Evolutionary conservation across 306 rosid species (phyloP), one percentile per base, ranked within the genome.

Genomic region (Phaseolus lunatus): DNA sequence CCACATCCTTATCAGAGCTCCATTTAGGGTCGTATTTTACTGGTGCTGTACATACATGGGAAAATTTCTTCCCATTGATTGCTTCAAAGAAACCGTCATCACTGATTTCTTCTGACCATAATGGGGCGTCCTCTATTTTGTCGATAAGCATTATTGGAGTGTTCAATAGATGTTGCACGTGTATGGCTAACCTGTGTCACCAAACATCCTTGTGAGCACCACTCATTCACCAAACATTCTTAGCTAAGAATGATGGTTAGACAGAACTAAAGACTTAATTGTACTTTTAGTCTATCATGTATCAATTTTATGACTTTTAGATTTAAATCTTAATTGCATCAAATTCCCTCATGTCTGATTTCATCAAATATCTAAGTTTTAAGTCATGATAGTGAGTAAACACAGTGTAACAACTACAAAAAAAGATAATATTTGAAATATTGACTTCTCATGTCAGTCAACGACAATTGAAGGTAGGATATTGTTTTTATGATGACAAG

Each of bases 91-190:
- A 95, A 14, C 84, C 76, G 1, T 81, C 86, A 29, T 92, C 89
- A 1, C 5, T 81, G 13, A 58, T 66, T 57, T 92, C 96, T 59
- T 89, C 90, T 23, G 99, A 84, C 97, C 97, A 92, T 31, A 72
- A 70, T 14, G 78, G 20, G 1, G 84, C 58, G 45, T 84, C 91
- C 19, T 83, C 86, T 15, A 89, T 83, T 80, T 76, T 92, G 80
- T 73, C 69, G 45, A 47, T 78, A 2, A 95, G 69, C 84, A 86
- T 84, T 29, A 45, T 4, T 45, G 99, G 97, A 37, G 86, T 82
- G 75, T 85, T 87, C 23, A 89, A 35, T 70, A 89, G 85, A 68
- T 92, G 97, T 86, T 95, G 96, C 57, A 95, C 74, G 86, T 95
- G 99, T 72, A 95, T 84, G 49, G 94, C 99, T 69, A 95, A 77